Base-by-base conservation (phyloP, 371 early-diverging fungal genomes). In the Entomophthora muscae region DNA sequence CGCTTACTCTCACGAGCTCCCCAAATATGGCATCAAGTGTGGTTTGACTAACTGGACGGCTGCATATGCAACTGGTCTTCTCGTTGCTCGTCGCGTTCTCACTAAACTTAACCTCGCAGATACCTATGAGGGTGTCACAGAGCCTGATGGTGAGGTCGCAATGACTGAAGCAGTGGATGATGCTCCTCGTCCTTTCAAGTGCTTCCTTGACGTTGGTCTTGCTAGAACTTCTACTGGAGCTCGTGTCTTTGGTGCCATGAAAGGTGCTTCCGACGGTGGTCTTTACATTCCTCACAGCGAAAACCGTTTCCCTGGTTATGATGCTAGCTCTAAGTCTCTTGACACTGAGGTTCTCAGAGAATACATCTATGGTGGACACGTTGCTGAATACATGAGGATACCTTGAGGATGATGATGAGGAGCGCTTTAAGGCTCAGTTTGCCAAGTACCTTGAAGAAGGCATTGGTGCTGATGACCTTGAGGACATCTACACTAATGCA, bases 21-120 rank as follows among this genome's bases (percentile, higher is more conserved):
- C 94, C 73, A 81, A 83, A 75, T 99, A 92, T 78, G 99, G 99
- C 66, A 80, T 99, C 80, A 89, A 91, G 84, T 90, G 93, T 82
- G 99, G 99, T 83, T 83, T 99, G 76, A 99, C 97, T 82, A 99
- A 99, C 95, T 98, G 98, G 93, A 86, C 98, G 72, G 98, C 99
- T 71, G 87, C 99, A 71, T 99, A 99, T 81, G 86, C 90, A 73
- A 98, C 99, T 65, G 99, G 99, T 84, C 89, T 99, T 66, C 85
- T 99, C 52, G 83, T 89, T 66, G 99, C 98, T 65, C 94, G 99
- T 71, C 91, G 99, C 79, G 86, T 90, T 71, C 85, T 99, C 66
- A 78, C 83, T 76, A 93, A 97, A 84, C 89, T 99, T 69, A 89
- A 90, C 67, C 85, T 97, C 63, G 91, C 88, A 71, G 84, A 87